These are phyloP conservation scores for Penicillium steckii DNA, from an alignment of 495 filamentous ascomycete species.

Conservation along the genomic window DNA sequence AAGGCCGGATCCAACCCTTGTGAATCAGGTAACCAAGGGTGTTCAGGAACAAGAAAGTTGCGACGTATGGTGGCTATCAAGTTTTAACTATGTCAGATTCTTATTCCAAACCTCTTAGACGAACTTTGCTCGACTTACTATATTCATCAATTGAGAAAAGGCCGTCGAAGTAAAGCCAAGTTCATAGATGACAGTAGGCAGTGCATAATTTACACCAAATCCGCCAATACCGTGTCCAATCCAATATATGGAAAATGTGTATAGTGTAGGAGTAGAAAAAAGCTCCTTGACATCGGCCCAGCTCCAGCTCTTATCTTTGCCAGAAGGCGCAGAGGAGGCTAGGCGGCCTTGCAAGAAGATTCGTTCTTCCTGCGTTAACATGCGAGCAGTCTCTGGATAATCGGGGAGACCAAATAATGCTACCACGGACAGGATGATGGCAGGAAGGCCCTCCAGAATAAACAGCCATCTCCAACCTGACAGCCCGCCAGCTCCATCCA, in stretches of 20 bases:
- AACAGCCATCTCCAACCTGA: conserved; percentile 48
- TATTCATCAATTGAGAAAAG: conserved; percentile 43
- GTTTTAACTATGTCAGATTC: neutral
- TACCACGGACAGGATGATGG: conserved; percentile 32
- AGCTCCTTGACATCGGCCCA: conserved; percentile 26
- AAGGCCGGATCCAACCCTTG: conserved; percentile 34
- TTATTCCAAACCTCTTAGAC: neutral
- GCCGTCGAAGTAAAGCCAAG: conserved; percentile 40
- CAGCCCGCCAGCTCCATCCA: conserved; percentile 33
- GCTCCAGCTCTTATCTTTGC: conserved; percentile 28
- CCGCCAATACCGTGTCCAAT: conserved; percentile 44
- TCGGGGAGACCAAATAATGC: conserved; percentile 41
- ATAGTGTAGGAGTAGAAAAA: conserved; percentile 32
- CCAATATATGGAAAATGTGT: conserved; percentile 37
- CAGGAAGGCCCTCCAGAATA: conserved; percentile 44
- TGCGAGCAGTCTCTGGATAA: conserved; percentile 38
- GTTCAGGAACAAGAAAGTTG: conserved; percentile 39
- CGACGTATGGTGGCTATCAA: conserved; percentile 38
- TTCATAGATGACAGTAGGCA: conserved; percentile 46
- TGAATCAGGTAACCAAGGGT: conserved; percentile 34
- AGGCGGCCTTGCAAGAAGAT: conserved; percentile 25
- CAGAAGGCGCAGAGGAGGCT: conserved; percentile 16
- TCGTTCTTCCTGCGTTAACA: conserved; percentile 39
- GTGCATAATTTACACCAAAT: conserved; percentile 39
- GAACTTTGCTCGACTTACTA: conserved; percentile 36